Percentiles rank a stretch among this genome's conserved stretches.
Conservation (phyloP, 2,329 filamentous ascomycete species). For the Coniochaeta sp. region DNA sequence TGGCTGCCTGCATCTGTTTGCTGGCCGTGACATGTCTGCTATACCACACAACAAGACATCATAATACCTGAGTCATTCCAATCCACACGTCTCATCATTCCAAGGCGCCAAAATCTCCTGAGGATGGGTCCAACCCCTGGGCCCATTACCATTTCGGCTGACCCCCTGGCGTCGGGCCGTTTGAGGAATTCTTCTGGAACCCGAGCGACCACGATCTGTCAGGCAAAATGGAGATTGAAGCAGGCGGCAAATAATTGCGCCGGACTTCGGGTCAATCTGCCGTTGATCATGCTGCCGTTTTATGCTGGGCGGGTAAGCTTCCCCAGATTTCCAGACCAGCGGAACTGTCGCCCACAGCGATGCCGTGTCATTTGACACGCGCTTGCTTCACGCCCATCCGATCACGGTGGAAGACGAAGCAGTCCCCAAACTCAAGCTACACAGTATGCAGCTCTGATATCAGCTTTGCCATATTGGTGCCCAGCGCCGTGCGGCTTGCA, state of each 20-base stretch:
- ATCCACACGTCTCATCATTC: neutral
- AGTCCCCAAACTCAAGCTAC: neutral
- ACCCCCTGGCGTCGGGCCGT: neutral
- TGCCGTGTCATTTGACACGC: neutral
- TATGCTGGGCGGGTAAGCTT: neutral
- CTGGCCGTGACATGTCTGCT: neutral
- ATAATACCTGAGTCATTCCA: neutral
- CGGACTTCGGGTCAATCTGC: conserved; percentile 2
- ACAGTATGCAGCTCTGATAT: neutral
- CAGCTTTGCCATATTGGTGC: neutral
- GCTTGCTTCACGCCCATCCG: neutral
- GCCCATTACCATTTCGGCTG: neutral
- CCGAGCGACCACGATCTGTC: neutral
- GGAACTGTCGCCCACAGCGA: neutral
- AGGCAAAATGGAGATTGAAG: neutral
- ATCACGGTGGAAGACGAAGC: neutral
- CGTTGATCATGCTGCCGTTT: neutral
- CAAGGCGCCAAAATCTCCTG: neutral
- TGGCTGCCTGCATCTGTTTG: neutral
- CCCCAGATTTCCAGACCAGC: neutral
- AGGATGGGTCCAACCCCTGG: neutral
- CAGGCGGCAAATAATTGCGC: neutral
- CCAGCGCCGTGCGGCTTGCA: neutral
- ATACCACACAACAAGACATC: neutral
- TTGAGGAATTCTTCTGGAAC: conserved; percentile 3